phyloP scores from a whole-genome alignment of 1,284 basidiomycete genomes.

The Austroboletus rostrupii region DNA sequence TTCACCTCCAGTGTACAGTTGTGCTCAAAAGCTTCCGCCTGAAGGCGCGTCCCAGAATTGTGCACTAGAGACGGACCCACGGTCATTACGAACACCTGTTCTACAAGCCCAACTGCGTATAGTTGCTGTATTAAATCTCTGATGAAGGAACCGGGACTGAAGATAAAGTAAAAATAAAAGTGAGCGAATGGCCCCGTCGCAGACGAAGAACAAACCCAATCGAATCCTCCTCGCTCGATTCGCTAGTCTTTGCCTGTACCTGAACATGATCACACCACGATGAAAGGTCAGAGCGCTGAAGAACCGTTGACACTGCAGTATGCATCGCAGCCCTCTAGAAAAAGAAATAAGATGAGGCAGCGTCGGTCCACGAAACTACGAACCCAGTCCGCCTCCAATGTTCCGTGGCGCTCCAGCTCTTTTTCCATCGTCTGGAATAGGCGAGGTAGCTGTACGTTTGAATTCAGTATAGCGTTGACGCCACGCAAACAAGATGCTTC shows the following conservation, averaged over 20 bases:
- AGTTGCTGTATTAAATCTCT: constrained; percentile 60
- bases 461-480: background rate
- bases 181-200: constrained; percentile 5
- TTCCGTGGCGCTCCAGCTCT: constrained; percentile 48
- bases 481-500: constrained; percentile 20
- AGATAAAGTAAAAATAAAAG: background rate
- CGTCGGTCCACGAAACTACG: constrained; percentile 14
- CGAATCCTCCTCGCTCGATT: constrained; percentile 22
- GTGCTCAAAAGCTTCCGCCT: constrained; percentile 54
- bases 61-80: constrained; percentile 49
- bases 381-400: constrained; percentile 56
- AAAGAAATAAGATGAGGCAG: constrained; percentile 11
- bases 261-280: constrained; percentile 43
- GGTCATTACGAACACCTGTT: constrained; percentile 45
- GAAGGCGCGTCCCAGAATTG: constrained; percentile 46
- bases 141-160: constrained; percentile 45
- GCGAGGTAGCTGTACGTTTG: constrained; percentile 50
- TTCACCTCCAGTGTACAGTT: constrained; percentile 52
- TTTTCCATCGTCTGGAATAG: constrained; percentile 54
- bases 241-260: constrained; percentile 21
- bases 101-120: constrained; percentile 50
- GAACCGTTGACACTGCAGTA: constrained; percentile 45
- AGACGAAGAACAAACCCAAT: constrained; percentile 12
- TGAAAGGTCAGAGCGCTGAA: constrained; percentile 50
- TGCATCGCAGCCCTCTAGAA: constrained; percentile 55